Evolutionary conservation across 441 rosid genomes (phyloP).

Genomic region (Pelargonium myrrhifolium): DNA sequence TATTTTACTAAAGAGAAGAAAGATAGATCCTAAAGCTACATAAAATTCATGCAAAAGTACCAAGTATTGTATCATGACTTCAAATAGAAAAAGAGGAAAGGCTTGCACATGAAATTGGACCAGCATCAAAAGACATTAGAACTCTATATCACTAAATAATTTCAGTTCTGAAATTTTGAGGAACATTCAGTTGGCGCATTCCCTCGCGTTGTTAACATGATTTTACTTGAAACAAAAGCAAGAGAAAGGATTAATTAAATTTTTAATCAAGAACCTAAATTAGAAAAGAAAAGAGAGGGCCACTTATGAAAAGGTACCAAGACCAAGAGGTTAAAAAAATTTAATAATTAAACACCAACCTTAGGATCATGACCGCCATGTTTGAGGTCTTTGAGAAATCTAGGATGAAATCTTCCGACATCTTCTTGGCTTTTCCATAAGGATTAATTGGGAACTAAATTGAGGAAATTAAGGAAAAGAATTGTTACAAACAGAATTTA

Average conservation of each 20-base stretch:
- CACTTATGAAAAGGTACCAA: background rate
- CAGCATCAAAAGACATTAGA: background rate
- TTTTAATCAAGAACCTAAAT: background rate
- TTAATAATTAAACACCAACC: slow-evolving; percentile 33
- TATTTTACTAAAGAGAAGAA: background rate
- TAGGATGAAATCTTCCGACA: slow-evolving; percentile 92
- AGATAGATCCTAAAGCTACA: background rate
- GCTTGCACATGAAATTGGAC: background rate
- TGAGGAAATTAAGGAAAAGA: background rate
- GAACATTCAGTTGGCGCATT: background rate
- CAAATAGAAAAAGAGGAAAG: background rate
- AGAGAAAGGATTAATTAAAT: background rate
- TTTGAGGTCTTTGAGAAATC: slow-evolving; percentile 81
- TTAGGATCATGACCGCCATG: slow-evolving; percentile 89
- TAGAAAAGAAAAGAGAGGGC: background rate
- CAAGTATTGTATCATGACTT: background rate
- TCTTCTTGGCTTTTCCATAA: slow-evolving; percentile 96
- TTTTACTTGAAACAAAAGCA: background rate
- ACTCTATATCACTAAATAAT: background rate
- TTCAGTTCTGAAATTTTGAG: background rate
- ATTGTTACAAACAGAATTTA: background rate
- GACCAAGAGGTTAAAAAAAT: background rate
- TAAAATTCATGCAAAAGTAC: background rate
- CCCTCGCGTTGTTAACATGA: background rate
- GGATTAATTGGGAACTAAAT: slow-evolving; percentile 86